phyloP scores from a whole-genome alignment of 352 stramenopile genomes.

The Phytophthora vignae region DNA sequence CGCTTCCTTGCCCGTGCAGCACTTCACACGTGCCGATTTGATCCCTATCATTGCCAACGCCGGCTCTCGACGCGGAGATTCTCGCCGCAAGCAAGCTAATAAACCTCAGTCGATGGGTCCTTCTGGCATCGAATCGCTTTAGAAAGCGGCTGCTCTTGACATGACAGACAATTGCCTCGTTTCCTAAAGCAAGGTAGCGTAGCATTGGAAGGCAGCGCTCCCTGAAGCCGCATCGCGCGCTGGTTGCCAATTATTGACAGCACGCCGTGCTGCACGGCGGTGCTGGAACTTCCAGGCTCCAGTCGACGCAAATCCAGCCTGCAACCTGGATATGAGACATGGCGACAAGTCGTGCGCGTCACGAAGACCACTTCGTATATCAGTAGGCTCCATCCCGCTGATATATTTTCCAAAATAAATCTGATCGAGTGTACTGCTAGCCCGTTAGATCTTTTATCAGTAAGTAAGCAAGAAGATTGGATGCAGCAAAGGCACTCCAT shows the following conservation, averaged over 20 bases:
- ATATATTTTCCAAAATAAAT: neutral
- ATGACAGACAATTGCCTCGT: too few relatives aligned
- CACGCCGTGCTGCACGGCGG: too few relatives aligned
- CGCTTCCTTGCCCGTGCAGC: slow-evolving; percentile 12
- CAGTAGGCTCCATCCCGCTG: neutral
- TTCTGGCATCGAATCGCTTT: too few relatives aligned
- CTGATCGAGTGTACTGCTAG: neutral
- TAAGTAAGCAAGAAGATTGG: slow-evolving; percentile 9
- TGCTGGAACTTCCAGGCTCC: too few relatives aligned
- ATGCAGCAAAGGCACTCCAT: neutral
- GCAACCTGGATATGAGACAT: slow-evolving; percentile 20
- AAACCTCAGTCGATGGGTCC: too few relatives aligned
- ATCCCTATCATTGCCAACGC: neutral
- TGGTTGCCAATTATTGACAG: too few relatives aligned
- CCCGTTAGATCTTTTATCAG: neutral
- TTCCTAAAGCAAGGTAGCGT: too few relatives aligned
- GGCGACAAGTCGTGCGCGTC: slow-evolving; percentile 6
- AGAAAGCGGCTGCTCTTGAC: neutral
- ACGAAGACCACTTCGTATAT: neutral
- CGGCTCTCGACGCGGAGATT: slow-evolving; percentile 16
- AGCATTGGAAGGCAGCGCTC: too few relatives aligned
- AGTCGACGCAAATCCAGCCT: slow-evolving; percentile 5
- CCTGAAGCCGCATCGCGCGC: too few relatives aligned
- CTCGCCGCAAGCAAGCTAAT: neutral
- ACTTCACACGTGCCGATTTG: slow-evolving; percentile 14